phyloP scores from a whole-genome alignment of 2,329 filamentous ascomycete genomes.

The Fulvia fulva region DNA sequence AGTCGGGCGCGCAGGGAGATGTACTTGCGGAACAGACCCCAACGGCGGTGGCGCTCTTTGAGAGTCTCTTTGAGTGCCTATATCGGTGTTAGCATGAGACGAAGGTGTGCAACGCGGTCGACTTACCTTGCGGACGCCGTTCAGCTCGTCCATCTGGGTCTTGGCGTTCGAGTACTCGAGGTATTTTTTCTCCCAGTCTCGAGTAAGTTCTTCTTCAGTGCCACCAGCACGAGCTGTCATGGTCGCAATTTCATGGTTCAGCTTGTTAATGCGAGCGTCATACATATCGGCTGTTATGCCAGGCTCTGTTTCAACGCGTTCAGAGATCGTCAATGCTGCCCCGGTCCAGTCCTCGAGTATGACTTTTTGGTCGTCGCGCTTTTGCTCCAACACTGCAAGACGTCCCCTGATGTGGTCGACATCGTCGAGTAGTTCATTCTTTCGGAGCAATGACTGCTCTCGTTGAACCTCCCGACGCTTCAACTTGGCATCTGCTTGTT shows the following conservation, averaged over 20 bases:
- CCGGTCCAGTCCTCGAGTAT: constrained; percentile 25
- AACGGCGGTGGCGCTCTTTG: constrained; percentile 66
- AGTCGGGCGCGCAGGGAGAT: constrained; percentile 83
- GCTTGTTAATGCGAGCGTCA: constrained; percentile 10
- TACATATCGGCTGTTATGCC: constrained; percentile 34
- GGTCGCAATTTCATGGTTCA: constrained; percentile 23
- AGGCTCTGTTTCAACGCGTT: constrained; percentile 26
- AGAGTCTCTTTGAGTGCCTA: constrained; percentile 59
- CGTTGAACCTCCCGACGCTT: constrained; percentile 33
- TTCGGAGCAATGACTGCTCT: constrained; percentile 36
- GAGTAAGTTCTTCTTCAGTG: constrained; percentile 28
- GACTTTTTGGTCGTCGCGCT: constrained; percentile 28
- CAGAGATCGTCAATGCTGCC: constrained; percentile 22
- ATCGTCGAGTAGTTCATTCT: constrained; percentile 39
- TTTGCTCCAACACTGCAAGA: constrained; percentile 27
- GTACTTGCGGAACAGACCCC: constrained; percentile 73
- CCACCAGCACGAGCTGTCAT: constrained; percentile 30
- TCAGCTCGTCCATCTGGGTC: constrained; percentile 21
- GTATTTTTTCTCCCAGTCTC: constrained; percentile 30
- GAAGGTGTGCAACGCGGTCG: background rate
- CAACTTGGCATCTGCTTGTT: constrained; percentile 32
- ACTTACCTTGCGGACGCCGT: constrained; percentile 39
- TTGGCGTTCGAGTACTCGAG: constrained; percentile 21
- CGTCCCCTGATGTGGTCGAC: constrained; percentile 34
- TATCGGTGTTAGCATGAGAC: constrained; percentile 10